These are phyloP conservation scores for Fusarium sp. DNA, from an alignment of 2,329 filamentous ascomycete species.

Conservation along the genomic window DNA sequence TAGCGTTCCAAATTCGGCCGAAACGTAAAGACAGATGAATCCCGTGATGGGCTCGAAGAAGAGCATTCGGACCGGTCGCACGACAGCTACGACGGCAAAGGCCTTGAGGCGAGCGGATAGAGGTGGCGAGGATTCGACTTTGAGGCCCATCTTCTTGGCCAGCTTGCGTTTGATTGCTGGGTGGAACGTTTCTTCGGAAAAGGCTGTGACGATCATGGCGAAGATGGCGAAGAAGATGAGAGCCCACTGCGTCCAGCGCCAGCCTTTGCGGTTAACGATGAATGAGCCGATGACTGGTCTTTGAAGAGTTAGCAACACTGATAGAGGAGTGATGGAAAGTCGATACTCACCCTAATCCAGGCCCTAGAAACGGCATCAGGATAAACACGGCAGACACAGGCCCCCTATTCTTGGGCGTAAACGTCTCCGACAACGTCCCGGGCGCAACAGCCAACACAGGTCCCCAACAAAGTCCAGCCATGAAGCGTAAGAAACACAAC, in stretches of 20 bases:
- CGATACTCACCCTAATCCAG: conserved; percentile 60
- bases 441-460: conserved; percentile 62
- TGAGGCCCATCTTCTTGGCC: conserved; percentile 50
- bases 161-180: conserved; percentile 59
- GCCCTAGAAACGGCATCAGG: conserved; percentile 65
- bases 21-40: conserved; percentile 63
- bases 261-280: conserved; percentile 57
- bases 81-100: conserved; percentile 57
- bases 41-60: conserved; percentile 72
- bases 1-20: conserved; percentile 64
- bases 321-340: neutral
- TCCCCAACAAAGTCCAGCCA: conserved; percentile 64
- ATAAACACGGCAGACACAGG: conserved; percentile 59
- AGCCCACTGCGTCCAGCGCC: conserved; percentile 67
- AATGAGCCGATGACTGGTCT: conserved; percentile 64
- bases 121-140: conserved; percentile 37
- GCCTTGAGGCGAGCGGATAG: conserved; percentile 34
- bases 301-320: conserved; percentile 18
- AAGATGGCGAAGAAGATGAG: conserved; percentile 59
- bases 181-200: conserved; percentile 69
- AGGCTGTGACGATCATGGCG: conserved; percentile 49
- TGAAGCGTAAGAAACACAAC: conserved; percentile 66
- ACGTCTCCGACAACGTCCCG: conserved; percentile 64
- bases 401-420: conserved; percentile 55
- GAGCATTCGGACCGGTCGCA: conserved; percentile 69